Base-by-base conservation (phyloP, 768 basidiomycete species). In the Tylopilus sp. region DNA sequence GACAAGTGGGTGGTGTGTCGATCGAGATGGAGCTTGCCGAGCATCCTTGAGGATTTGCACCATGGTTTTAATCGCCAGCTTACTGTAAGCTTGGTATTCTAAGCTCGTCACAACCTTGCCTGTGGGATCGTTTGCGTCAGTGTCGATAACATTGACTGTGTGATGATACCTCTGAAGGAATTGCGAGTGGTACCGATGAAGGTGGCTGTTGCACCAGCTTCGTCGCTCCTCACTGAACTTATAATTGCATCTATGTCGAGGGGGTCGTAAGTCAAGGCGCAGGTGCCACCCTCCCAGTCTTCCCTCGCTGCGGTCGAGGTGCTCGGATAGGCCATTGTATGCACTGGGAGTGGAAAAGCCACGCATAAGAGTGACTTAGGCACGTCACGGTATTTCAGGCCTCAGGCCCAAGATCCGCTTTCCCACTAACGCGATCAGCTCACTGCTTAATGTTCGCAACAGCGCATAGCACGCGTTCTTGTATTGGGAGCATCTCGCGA, bases 121-220 rank as follows among this genome's bases (percentile, higher is more conserved):
- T 90, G 66, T 31, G 38, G 45, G 42, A 19, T 30, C 40, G 36
- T 56, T 58, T 48, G 37, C 42, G 47, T 30, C 29, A 24, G 38
- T 54, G 50, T 43, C 19, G 37, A 22, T 25, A n/a, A 17, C 24
- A 19, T 30, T n/a, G 22, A 22, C 21, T 46, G 12, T 43, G 51
- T 28, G 14, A 22, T 46, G 19, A 44, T 62, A 87, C 91, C 91
- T 80, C 86, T 77, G 73, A 93, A 93, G 0, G 85, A 85, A 67
- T 92, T 86, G 52, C 92, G 81, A 7, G 92, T 95, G 14, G 90
- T 91, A 9, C 92, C 92, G 48, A 92, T 81, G 72, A 95, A 93
- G 4, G 84, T 73, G 11, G 84, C 83, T 12, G 78, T 83, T 30
- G 88, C 91, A 7, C 90, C 92, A 21, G 86, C 86, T 37, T 71